Base-by-base conservation (phyloP, 75 land plant genomes). In the Gnetum montanum region DNA sequence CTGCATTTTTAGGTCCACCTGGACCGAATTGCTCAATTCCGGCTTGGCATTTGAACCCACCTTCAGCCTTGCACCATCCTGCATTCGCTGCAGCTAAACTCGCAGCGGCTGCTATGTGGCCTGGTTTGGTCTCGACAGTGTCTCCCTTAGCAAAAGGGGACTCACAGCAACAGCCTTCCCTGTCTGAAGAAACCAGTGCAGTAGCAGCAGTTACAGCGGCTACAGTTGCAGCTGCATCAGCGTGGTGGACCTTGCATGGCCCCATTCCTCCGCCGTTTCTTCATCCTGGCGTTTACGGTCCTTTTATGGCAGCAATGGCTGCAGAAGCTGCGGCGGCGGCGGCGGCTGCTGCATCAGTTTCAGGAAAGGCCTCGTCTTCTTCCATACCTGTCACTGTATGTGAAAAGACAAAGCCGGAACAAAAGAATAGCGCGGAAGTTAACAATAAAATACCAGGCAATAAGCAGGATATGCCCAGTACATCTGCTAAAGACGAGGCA, bases 171-270 rank as follows among this genome's bases (percentile, higher is more conserved):
- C 44, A 34, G 28, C 49, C 25, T 23, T 20, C 36, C n/a, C 19
- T 30, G 13, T 8, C 26, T 48, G 69, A 67, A 24, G 66, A 67
- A 43, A 41, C 41, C 35, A 64, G 67, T 29, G 69, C 69, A 30
- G 53, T 55, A 50, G 87, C 81, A 10, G 87, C 84, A 36, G 43
- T 90, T 18, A 87, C 87, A 60, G 86, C 80, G 43, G 91, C 91
- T 13, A 90, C 91, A 24, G 85, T 90, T n/a, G 87, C 91, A n/a
- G 96, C 96, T 44, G 96, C 96, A 27, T 74, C 87, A 38, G 90
- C 96, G 26, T 90, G 96, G 96, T 90, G 96, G 96, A 76, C 96
- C 20, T 67, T 85, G 40, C 87, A 90, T 44, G 87, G 91, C 27
- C 59, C 78, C 15, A 64, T 83, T 24, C 84, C 86, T 3, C 54